Conservation (phyloP, 2,329 filamentous ascomycete species). For the Monosporascus sp. region DNA sequence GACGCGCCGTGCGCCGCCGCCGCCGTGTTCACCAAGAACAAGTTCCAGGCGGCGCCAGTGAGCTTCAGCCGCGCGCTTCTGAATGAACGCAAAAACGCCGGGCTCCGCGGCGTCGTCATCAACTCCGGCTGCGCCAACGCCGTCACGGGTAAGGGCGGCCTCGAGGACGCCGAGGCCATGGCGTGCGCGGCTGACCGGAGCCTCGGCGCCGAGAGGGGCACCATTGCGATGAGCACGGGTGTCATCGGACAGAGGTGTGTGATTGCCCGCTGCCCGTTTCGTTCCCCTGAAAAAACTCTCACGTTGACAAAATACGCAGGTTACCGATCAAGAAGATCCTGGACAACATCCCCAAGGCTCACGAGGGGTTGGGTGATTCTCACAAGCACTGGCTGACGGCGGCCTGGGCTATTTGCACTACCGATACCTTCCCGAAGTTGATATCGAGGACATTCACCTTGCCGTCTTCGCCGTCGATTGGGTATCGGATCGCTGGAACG, state of each 20-base stretch:
- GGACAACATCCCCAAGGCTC: conserved; percentile 71
- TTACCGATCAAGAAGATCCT: conserved; percentile 90
- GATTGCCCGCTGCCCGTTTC: neutral
- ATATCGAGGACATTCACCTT: conserved; percentile 79
- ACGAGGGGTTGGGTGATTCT: conserved; percentile 63
- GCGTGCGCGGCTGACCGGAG: conserved; percentile 68
- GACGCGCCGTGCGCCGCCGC: conserved; percentile 81
- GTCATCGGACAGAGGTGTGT: conserved; percentile 86
- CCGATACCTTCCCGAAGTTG: conserved; percentile 97
- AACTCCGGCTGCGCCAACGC: conserved; percentile 98
- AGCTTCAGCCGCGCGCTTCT: conserved; percentile 75
- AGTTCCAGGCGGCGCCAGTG: conserved; percentile 94
- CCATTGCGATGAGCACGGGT: conserved; percentile 97
- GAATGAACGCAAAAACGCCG: conserved; percentile 58
- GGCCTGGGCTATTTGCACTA: conserved; percentile 93
- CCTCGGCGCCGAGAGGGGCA: conserved; percentile 47
- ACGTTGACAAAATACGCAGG: conserved; percentile 35
- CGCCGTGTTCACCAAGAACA: conserved; percentile 96
- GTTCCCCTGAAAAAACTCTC: neutral
- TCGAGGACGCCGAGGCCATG: conserved; percentile 87
- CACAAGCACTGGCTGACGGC: conserved; percentile 85
- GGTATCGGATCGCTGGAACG: conserved; percentile 87
- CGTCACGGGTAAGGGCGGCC: conserved; percentile 83
- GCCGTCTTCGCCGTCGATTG: conserved; percentile 68
- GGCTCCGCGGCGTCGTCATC: conserved; percentile 77